These are phyloP conservation scores for Pterocarpus macrocarpus DNA, from an alignment of 306 rosid genomes.

Conservation along the genomic window DNA sequence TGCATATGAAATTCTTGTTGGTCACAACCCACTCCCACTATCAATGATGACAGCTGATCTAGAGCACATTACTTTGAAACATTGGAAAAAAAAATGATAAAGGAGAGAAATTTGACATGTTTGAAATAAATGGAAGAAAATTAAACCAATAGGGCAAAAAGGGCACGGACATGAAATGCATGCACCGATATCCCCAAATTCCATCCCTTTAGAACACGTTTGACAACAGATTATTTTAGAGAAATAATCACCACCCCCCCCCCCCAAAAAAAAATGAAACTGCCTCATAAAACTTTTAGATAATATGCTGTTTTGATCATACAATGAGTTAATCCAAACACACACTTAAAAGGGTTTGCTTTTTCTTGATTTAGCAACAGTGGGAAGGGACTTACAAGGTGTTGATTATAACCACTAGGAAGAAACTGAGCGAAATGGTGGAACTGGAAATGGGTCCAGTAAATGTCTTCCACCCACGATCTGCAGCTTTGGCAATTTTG, in stretches of 20 bases:
- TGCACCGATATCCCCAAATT: neutral
- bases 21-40: neutral
- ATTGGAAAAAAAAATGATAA: neutral
- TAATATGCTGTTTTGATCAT: too few relatives aligned
- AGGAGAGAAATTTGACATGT: neutral
- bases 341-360: neutral
- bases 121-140: neutral
- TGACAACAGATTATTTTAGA: too few relatives aligned
- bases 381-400: conserved; percentile 52
- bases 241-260: neutral
- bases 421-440: conserved; percentile 62
- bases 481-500: conserved; percentile 38
- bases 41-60: neutral
- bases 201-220: too few relatives aligned
- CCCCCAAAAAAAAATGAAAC: too few relatives aligned
- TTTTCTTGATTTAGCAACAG: neutral
- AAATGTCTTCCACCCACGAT: conserved; percentile 68
- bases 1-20: neutral
- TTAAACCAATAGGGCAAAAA: neutral
- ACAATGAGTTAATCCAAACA: neutral
- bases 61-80: neutral
- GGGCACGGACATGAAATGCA: neutral
- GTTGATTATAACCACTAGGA: conserved; percentile 50
- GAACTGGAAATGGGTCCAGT: conserved; percentile 71
- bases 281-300: too few relatives aligned